A percentile compares a stretch with the other conserved stretches of the same genome.
Conservation (phyloP, 2,329 filamentous ascomycete species). For the Ophiostoma triangulosporum region DNA sequence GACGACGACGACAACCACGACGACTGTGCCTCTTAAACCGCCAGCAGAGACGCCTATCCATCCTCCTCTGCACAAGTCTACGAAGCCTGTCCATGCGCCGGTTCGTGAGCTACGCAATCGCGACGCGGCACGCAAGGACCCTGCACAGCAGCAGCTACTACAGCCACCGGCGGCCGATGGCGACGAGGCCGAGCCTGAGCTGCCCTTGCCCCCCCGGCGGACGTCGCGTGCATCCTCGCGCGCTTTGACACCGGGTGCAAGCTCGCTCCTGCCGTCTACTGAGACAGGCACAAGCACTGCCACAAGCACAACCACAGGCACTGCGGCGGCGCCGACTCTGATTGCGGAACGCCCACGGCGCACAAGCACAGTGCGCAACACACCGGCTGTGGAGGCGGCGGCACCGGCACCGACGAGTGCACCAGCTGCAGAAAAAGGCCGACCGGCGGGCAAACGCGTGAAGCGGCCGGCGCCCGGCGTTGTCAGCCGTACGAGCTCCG, state of each 20-base stretch:
- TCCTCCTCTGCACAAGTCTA: conserved; percentile 20
- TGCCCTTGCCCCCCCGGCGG: background rate
- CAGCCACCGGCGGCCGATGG: background rate
- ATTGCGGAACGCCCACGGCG: conserved; percentile 41
- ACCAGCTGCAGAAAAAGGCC: conserved; percentile 15
- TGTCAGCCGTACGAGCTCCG: conserved; percentile 48
- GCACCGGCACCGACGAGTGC: conserved; percentile 9
- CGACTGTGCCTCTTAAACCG: conserved; percentile 18
- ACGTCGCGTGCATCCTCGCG: conserved; percentile 9
- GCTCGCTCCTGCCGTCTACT: background rate
- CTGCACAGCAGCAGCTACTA: conserved; percentile 13
- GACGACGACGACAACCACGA: conserved; percentile 13
- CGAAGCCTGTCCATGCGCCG: conserved; percentile 23
- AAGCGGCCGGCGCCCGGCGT: conserved; percentile 62
- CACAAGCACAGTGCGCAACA: conserved; percentile 43
- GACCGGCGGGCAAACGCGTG: conserved; percentile 32
- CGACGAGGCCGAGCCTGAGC: background rate
- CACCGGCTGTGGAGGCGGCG: conserved; percentile 36
- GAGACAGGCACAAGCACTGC: background rate
- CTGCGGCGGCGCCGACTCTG: conserved; percentile 21
- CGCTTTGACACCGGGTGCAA: conserved; percentile 4
- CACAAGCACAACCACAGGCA: conserved; percentile 31
- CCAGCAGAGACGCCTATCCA: conserved; percentile 20
- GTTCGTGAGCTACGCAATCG: conserved; percentile 21
- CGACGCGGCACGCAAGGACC: conserved; percentile 16